A percentile compares a stretch with the other conserved stretches of the same genome.
These are phyloP conservation scores for Coniochaeta pulveracea DNA, from an alignment of 2,329 filamentous ascomycete species.

Conservation along the genomic window DNA sequence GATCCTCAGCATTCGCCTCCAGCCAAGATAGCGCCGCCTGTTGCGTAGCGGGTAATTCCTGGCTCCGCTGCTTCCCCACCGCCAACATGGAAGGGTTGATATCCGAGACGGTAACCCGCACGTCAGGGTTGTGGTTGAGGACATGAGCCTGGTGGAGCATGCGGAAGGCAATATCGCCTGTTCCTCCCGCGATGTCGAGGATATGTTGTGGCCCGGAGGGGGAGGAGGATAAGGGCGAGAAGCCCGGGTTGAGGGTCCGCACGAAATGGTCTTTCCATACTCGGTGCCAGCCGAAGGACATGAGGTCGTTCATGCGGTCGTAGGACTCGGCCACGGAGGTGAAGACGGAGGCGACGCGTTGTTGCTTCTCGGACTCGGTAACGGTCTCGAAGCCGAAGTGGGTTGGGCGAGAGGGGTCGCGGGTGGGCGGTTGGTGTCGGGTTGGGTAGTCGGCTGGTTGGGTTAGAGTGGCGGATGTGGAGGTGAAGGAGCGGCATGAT, in stretches of 20 bases:
- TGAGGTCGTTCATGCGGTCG: slow-evolving; percentile 97
- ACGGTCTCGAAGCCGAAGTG: slow-evolving; percentile 89
- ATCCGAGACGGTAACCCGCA: slow-evolving; percentile 83
- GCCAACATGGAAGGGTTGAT: slow-evolving; percentile 94
- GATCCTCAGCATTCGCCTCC: slow-evolving; percentile 78
- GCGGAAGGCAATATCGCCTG: slow-evolving; percentile 94
- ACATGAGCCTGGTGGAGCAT: slow-evolving; percentile 80
- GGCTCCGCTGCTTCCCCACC: slow-evolving; percentile 72
- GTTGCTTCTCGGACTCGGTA: slow-evolving; percentile 63
- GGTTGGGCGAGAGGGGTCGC: slow-evolving; percentile 31
- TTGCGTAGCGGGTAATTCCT: slow-evolving; percentile 39
- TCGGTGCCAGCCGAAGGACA: slow-evolving; percentile 94
- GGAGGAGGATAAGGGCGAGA: slow-evolving; percentile 32
- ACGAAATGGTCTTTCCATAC: slow-evolving; percentile 98
- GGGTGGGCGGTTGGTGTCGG: slow-evolving; percentile 5
- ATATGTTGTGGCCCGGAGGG: slow-evolving; percentile 51
- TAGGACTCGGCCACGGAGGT: slow-evolving; percentile 90
- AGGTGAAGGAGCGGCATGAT: not conserved
- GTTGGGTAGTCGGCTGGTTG: slow-evolving; percentile 2
- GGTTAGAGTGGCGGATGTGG: not conserved
- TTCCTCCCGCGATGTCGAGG: slow-evolving; percentile 93
- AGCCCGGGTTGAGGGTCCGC: slow-evolving; percentile 75
- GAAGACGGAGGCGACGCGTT: slow-evolving; percentile 75
- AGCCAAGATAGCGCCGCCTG: slow-evolving; percentile 60
- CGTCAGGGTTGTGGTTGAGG: slow-evolving; percentile 68